phyloP scores from a whole-genome alignment of 2,329 filamentous ascomycete genomes.

The Pestalotiopsis sp. region DNA sequence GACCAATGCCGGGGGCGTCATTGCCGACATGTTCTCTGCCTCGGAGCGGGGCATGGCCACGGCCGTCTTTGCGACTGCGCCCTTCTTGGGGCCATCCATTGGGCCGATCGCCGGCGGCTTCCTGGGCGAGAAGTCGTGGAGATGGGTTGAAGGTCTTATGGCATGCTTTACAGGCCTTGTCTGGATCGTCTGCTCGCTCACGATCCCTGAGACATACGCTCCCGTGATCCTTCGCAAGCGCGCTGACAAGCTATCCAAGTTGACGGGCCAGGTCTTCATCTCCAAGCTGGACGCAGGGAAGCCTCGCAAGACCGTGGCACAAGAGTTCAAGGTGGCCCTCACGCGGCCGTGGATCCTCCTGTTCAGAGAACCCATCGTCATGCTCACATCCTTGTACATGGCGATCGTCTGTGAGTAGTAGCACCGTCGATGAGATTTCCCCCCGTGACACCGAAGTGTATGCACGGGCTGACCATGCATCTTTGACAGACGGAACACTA shows the following conservation, averaged over 20 bases:
- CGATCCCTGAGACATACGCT: slow-evolving; percentile 64
- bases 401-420: slow-evolving; percentile 53
- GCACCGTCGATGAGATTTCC: background rate
- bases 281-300: slow-evolving; percentile 50
- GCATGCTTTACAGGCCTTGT: slow-evolving; percentile 64
- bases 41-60: slow-evolving; percentile 57
- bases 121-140: slow-evolving; percentile 65
- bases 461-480: too few species aligned
- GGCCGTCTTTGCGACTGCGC: slow-evolving; percentile 62
- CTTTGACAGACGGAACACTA: slow-evolving; percentile 21
- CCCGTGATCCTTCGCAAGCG: slow-evolving; percentile 60
- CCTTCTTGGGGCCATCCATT: slow-evolving; percentile 65
- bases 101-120: slow-evolving; percentile 70
- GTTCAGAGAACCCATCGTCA: slow-evolving; percentile 71
- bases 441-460: background rate
- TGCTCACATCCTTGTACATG: slow-evolving; percentile 67
- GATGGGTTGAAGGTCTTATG: slow-evolving; percentile 70
- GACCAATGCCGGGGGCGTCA: slow-evolving; percentile 59
- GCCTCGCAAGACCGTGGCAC: slow-evolving; percentile 44
- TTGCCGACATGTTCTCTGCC: slow-evolving; percentile 59
- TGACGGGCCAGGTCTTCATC: slow-evolving; percentile 59
- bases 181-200: slow-evolving; percentile 55
- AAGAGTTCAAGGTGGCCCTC: slow-evolving; percentile 60
- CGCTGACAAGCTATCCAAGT: slow-evolving; percentile 51
- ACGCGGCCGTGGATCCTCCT: slow-evolving; percentile 70